These are phyloP conservation scores for Gaertneriomyces sp. DNA, from an alignment of 192 early-diverging fungal genomes.

Conservation along the genomic window DNA sequence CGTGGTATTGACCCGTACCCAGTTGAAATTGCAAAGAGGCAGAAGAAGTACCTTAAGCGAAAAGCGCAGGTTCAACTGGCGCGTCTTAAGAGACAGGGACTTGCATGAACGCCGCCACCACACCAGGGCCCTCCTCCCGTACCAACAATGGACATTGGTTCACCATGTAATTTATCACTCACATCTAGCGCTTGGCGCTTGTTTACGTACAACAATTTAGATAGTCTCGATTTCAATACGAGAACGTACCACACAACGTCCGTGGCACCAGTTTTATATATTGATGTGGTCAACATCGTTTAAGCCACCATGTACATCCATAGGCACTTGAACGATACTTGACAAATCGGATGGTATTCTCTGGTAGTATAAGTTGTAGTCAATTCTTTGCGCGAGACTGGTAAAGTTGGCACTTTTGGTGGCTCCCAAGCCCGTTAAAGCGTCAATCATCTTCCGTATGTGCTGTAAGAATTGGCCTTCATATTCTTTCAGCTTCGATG, in stretches of 20 bases:
- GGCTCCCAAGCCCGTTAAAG: constrained; percentile 74
- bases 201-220: no score
- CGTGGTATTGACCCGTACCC: constrained; percentile 36
- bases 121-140: no score
- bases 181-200: no score
- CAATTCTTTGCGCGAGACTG: constrained; percentile 63
- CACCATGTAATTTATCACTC: no score
- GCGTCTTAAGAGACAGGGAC: constrained; percentile 40
- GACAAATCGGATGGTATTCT: constrained; percentile 27
- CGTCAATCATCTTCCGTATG: constrained; percentile 69
- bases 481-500: constrained; percentile 46
- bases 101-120: constrained; percentile 28
- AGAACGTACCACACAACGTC: no score
- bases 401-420: constrained; percentile 62
- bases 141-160: no score
- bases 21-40: constrained; percentile 36
- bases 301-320: neutral
- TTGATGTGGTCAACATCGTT: no score
- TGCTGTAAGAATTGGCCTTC: constrained; percentile 63
- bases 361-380: constrained; percentile 74
- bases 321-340: constrained; percentile 22
- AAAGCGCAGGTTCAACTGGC: constrained; percentile 34
- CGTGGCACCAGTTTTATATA: no score
- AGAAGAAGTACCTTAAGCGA: constrained; percentile 40
- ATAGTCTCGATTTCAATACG: no score